Conservation (phyloP, 495 filamentous ascomycete species). For the Penicillium daleae region DNA sequence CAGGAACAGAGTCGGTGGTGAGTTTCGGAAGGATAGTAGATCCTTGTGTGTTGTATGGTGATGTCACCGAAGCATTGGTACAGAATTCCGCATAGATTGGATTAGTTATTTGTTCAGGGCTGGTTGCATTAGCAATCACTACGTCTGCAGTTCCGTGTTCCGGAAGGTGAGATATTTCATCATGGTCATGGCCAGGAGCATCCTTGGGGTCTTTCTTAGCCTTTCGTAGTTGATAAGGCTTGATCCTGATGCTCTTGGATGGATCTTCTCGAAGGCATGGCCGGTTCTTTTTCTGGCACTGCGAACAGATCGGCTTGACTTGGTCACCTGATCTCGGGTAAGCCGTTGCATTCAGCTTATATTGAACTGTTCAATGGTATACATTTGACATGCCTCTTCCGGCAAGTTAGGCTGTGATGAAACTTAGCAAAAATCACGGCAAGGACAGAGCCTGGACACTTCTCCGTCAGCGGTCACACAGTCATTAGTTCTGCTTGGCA, state of each 20-base stretch:
- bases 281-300: constrained; percentile 18
- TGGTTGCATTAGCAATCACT: constrained; percentile 13
- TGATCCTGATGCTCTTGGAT: constrained; percentile 14
- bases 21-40: constrained; percentile 5
- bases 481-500: constrained; percentile 9
- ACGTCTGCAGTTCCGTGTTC: constrained; percentile 10
- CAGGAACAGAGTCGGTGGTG: constrained; percentile 10
- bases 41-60: constrained; percentile 10
- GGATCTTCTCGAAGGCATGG: constrained; percentile 14
- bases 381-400: constrained; percentile 20
- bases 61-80: constrained; percentile 9
- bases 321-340: constrained; percentile 16
- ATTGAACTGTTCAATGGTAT: constrained; percentile 8
- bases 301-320: constrained; percentile 16
- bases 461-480: constrained; percentile 7
- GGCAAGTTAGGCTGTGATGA: constrained; percentile 15
- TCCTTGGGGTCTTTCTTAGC: constrained; percentile 6
- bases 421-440: constrained; percentile 6
- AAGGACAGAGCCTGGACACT: constrained; percentile 5
- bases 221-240: constrained; percentile 9
- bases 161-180: constrained; percentile 9
- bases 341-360: constrained; percentile 9
- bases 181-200: constrained; percentile 9
- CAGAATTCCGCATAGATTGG: constrained; percentile 3
- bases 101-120: constrained; percentile 5